These are phyloP conservation scores for Ceratobasidium sp. DNA, from an alignment of 1,284 basidiomycete species.

Conservation along the genomic window DNA sequence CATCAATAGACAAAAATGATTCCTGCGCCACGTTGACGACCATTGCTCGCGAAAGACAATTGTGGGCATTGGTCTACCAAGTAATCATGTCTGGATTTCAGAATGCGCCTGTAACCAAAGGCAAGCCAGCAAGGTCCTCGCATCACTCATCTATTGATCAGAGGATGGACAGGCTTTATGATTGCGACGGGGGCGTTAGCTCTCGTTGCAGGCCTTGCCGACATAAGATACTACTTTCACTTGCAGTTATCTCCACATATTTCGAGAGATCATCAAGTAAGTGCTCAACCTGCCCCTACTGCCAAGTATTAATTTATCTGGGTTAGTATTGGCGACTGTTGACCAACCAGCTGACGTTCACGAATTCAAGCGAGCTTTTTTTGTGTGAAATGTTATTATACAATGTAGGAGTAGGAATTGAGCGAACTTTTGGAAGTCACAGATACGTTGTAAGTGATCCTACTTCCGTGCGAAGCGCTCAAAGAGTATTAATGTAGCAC, in stretches of 20 bases:
- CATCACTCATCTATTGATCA: not conserved
- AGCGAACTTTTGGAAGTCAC: constrained; percentile 83
- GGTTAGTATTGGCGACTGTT: constrained; percentile 85
- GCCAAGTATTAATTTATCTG: constrained; percentile 9
- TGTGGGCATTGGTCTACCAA: not conserved
- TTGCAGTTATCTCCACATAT: constrained; percentile 72
- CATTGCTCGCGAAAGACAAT: not conserved
- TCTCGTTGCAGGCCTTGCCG: constrained; percentile 75
- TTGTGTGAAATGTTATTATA: constrained; percentile 78
- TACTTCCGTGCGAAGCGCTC: not conserved
- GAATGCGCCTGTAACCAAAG: constrained; percentile 79
- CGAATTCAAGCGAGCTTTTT: constrained; percentile 85
- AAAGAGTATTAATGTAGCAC: constrained; percentile 17
- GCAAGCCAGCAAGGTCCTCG: constrained; percentile 49
- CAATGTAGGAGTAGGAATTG: constrained; percentile 73
- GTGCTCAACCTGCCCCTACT: constrained; percentile 33
- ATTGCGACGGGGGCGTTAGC: constrained; percentile 71
- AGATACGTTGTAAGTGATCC: constrained; percentile 80
- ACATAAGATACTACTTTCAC: constrained; percentile 86
- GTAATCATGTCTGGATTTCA: constrained; percentile 44
- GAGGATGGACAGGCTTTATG: constrained; percentile 69
- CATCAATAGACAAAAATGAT: constrained; percentile 5
- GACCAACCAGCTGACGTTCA: constrained; percentile 77
- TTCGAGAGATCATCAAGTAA: constrained; percentile 71
- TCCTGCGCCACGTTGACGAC: constrained; percentile 20